Percentiles rank a stretch among this genome's conserved stretches.
Conservation (phyloP, 2,329 filamentous ascomycete species). For the Fusarium begoniae region DNA sequence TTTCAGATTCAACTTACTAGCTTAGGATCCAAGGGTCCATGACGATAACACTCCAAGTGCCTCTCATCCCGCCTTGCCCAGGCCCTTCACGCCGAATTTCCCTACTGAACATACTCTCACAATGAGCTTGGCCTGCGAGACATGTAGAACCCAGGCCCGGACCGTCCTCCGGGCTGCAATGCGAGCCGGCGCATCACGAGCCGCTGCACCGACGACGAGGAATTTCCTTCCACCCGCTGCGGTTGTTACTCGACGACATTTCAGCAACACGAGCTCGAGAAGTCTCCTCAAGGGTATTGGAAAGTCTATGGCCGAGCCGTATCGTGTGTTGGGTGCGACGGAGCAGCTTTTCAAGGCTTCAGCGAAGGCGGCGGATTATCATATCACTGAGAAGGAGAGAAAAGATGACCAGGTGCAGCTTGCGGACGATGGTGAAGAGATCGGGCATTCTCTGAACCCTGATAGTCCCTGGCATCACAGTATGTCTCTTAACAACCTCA, state of each 20-base stretch:
- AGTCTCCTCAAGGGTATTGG: slow-evolving; percentile 49
- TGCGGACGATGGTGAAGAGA: slow-evolving; percentile 81
- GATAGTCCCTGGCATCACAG: slow-evolving; percentile 76
- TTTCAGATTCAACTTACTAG: not conserved
- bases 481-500: slow-evolving; percentile 52
- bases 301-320: slow-evolving; percentile 56
- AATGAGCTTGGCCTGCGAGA: slow-evolving; percentile 56
- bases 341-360: slow-evolving; percentile 82
- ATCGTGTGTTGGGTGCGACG: slow-evolving; percentile 82
- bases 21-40: slow-evolving; percentile 28
- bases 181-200: slow-evolving; percentile 43
- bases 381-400: slow-evolving; percentile 72
- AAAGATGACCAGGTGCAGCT: slow-evolving; percentile 74
- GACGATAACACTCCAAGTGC: slow-evolving; percentile 42
- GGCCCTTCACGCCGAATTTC: not conserved
- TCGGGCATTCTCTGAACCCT: slow-evolving; percentile 62
- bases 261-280: slow-evolving; percentile 49
- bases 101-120: not conserved
- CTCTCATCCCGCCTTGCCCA: slow-evolving; percentile 9
- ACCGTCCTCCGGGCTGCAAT: slow-evolving; percentile 49
- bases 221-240: slow-evolving; percentile 30
- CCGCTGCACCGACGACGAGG: slow-evolving; percentile 36
- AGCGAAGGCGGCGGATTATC: slow-evolving; percentile 77
- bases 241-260: slow-evolving; percentile 43
- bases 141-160: slow-evolving; percentile 57